Base-by-base conservation (phyloP, 1,139 yeast genomes). In the Meyerozyma smithsonii region DNA sequence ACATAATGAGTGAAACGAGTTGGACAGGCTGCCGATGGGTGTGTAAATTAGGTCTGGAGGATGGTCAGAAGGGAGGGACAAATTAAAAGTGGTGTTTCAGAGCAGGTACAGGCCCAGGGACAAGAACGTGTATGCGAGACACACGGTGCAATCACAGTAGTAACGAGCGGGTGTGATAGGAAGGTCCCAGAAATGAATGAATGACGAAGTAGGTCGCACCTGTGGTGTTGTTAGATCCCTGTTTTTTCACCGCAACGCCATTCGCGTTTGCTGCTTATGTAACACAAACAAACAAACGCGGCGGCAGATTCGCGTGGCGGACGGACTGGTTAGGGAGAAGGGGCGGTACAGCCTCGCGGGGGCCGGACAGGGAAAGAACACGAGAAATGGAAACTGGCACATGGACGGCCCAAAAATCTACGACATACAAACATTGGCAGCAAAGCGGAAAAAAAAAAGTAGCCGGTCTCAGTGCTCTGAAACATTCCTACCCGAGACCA, bases 1-100 rank as follows among this genome's bases (percentile, higher is more conserved):
- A 46, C 51, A 19, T 49, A 49, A 42, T 56, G 48, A 12, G 4
- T 10, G 30, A 26, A 12, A 20, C 8, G 8, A 20, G 24, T 8
- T 20, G 24, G 8, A 7, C 8, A 8, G 8, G 24, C 24, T 8
- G 24, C 6, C 24, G 8, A 6, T 20, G 24, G 24, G n/a, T n/a
- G n/a, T n/a, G n/a, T n/a, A n/a, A n/a, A n/a, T n/a, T n/a, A n/a
- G n/a, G n/a, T n/a, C n/a, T n/a, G n/a, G n/a, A 23, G 12, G 25
- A 23, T 26, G 30, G 15, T 26, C 17, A 26, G 12, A 26, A 12
- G 15, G 12, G 30, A 8, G 12, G 17, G 4, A 15, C 15, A 5
- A 15, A 26, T 14, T 8, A 5, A 26, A 26, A 26, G 5, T 15
- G 17, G 15, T 12, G 30, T 26, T 26, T 5, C 30, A 26, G 15